phyloP scores from a whole-genome alignment of 2,329 filamentous ascomycete species.

The Colletotrichum sublineola region DNA sequence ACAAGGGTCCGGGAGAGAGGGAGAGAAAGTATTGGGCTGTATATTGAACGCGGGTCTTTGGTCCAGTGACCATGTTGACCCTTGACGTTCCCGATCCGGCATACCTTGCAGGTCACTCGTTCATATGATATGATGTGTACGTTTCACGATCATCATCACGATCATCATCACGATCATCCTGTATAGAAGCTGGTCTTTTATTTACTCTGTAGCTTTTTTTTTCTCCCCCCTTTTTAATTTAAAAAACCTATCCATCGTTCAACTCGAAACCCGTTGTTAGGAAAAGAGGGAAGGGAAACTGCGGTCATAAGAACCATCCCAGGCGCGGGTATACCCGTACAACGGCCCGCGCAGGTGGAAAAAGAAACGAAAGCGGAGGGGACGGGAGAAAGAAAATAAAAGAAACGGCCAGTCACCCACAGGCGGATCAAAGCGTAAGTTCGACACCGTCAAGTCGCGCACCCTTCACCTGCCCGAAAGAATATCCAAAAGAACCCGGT shows the following conservation, averaged over 20 bases:
- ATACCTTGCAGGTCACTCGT: neutral
- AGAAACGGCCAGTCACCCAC: neutral
- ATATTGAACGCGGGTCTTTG: neutral
- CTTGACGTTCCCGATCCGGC: too few relatives aligned
- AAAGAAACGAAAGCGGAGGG: neutral
- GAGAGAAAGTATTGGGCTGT: neutral
- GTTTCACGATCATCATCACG: too few relatives aligned
- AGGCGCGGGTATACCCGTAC: slow-evolving; percentile 21
- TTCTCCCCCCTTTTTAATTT: too few relatives aligned
- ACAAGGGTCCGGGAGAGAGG: neutral
- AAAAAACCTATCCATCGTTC: neutral
- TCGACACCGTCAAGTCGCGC: neutral
- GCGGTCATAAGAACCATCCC: neutral
- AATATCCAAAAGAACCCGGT: neutral
- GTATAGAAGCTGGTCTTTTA: too few relatives aligned
- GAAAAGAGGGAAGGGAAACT: neutral
- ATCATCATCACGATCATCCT: slow-evolving; percentile 1
- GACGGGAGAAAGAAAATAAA: neutral
- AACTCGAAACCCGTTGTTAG: slow-evolving; percentile 18
- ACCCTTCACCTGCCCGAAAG: slow-evolving; percentile 16
- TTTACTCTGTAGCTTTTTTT: too few relatives aligned
- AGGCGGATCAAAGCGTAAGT: neutral
- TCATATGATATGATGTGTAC: slow-evolving; percentile 3
- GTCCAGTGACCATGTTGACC: neutral
- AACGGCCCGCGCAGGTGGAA: slow-evolving; percentile 29